Evolutionary conservation across 1,139 yeast species (phyloP), one percentile per base, ranked within the genome.

Genomic region (Debaryomyces coudertii): DNA sequence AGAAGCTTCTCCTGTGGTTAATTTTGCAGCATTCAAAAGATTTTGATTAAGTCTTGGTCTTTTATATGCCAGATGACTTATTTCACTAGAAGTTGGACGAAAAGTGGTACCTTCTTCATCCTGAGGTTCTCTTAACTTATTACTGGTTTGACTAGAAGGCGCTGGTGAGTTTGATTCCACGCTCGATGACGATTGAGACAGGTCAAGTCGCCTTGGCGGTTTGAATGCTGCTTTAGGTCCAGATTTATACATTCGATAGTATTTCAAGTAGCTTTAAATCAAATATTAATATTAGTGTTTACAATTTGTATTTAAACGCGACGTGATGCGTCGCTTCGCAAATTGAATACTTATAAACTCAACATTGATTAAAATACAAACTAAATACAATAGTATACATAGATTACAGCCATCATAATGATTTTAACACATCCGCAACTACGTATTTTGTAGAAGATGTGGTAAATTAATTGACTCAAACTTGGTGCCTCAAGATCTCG

Each of bases 201-300:
- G 25, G n/a, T 15, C 45, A 5, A 56, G 30, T 23, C 59, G 55
- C 29, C 75, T 54, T 5, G 76, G 76, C 8, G 74, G 68, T 47
- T 61, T 68, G 57, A 70, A 71, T 1, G 73, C 74, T 20, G 73
- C 72, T 48, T 61, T 62, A 3, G 63, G 59, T 18, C 53, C 51
- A 9, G 54, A 46, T 45, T 52, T 56, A 43, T 56, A 56, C 66
- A 63, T 60, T 16, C 35, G 9, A 22, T 34, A 30, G 16, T 12
- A n/a, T n/a, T n/a, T n/a, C n/a, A n/a, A 15, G 27, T 31, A 28
- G 11, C 15, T 23, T 15, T 38, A 18, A 15, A 15, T 27, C 16
- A 15, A 29, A 30, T 27, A 22, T 24, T 22, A 18, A 36, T n/a
- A 29, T 14, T 23, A 8, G 9, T 25, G 14, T n/a, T 15, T n/a